Base-by-base conservation (phyloP, 345 rosid genomes). In the Lepidium africanum region DNA sequence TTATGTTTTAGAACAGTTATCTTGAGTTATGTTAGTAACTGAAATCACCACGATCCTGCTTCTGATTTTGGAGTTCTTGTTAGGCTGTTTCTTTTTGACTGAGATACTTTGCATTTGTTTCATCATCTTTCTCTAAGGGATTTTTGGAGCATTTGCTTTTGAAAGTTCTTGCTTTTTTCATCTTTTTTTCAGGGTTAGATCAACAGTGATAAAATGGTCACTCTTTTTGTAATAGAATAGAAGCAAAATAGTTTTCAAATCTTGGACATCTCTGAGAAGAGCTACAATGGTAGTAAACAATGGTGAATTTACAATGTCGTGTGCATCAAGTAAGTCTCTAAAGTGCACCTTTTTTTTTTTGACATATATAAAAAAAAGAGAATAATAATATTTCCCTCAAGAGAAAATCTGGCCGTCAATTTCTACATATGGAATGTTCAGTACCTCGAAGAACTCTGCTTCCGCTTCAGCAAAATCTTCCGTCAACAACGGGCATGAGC, bases 31-130 rank as follows among this genome's bases (percentile, higher is more conserved):
- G 49, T 61, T 72, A 72, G 75, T 75, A 71, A 72, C 86, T 50
- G 71, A 69, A 77, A 75, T 73, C 69, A 63, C 47, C 54, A 68
- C 48, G 79, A 50, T 63, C 78, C 65, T 48, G 81, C 80, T 76
- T 74, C 77, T 64, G 52, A 72, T 17, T 65, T 77, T 67, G 78
- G 61, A 74, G 65, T 70, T 73, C 48, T 61, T 55, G 17, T 67
- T 68, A 74, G 73, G 27, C 37, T 62, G 11, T 63, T 7, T 63
- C 25, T 25, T 67, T 53, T 46, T 14, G 4, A 43, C 45, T 45
- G 64, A 53, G 74, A 68, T 59, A 53, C 58, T 67, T 17, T 66
- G 11, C 41, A 65, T 39, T 7, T 64, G 45, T 50, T 66, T 67
- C 40, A 43, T 67, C 58, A 60, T 59, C 51, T 59, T 43, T 73